Evolutionary conservation across 805 yeast species (phyloP).

Genomic region (Myxozyma geophila): DNA sequence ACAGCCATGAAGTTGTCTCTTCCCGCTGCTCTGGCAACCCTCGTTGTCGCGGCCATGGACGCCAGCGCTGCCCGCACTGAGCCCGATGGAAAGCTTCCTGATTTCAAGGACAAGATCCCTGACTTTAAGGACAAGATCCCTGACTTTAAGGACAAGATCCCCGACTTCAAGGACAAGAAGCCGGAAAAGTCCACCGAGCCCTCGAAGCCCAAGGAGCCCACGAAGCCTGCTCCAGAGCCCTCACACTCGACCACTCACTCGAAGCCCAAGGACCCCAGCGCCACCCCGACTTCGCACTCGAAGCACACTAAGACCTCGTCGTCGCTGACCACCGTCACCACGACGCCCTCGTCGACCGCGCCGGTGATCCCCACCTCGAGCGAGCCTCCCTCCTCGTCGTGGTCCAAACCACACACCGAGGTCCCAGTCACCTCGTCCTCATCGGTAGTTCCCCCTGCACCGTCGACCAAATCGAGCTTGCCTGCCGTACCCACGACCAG

Average conservation of each 20-base stretch:
- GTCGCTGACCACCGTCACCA: slow-evolving; percentile 3
- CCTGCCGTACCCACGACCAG: neutral
- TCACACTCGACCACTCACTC: neutral
- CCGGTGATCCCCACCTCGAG: neutral
- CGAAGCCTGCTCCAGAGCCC: slow-evolving; percentile 1
- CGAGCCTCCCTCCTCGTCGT: neutral
- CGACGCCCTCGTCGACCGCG: neutral
- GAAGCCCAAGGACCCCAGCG: neutral
- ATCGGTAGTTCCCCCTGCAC: neutral
- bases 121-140: slow-evolving; percentile 8
- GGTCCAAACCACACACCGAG: neutral
- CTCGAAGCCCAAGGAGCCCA: slow-evolving; percentile 2
- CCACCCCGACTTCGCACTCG: neutral
- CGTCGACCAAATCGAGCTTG: neutral
- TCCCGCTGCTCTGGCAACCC: neutral
- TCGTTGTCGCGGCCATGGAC: neutral
- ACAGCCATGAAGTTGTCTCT: neutral
- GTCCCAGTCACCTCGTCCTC: neutral
- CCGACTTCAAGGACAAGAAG: neutral
- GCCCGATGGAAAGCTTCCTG: neutral
- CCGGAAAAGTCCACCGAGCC: neutral
- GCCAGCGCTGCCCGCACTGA: neutral
- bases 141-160: slow-evolving; percentile 8
- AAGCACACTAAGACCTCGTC: neutral
- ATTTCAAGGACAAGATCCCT: neutral